Evolutionary conservation across 106 monocot species (phyloP).

Genomic region (Dendrobium officinale): DNA sequence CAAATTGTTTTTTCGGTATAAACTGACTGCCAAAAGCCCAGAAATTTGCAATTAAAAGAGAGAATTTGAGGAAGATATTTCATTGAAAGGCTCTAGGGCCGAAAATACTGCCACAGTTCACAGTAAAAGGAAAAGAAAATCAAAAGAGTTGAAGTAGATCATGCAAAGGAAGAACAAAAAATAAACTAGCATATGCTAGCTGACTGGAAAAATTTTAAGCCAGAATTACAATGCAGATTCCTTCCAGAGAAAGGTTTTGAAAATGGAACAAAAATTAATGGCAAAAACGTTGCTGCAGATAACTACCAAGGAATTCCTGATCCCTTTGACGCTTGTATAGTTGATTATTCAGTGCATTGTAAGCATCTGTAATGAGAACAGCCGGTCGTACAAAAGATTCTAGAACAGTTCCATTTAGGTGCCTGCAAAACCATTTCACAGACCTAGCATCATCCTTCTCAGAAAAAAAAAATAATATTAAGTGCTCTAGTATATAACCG

Average conservation of each 20-base stretch:
- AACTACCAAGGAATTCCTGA: constrained; percentile 85
- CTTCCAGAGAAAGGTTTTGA: neutral
- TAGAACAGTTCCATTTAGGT: constrained; percentile 93
- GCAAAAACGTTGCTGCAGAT: constrained; percentile 1
- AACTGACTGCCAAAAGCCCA: neutral
- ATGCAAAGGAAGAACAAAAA: neutral
- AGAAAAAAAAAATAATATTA: neutral
- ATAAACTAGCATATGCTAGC: neutral
- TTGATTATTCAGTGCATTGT: constrained; percentile 91
- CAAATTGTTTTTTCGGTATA: neutral
- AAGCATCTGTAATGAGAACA: constrained; percentile 98
- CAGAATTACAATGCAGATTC: neutral
- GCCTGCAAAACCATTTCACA: constrained; percentile 48
- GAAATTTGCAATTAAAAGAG: neutral
- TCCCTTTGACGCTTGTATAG: constrained; percentile 83
- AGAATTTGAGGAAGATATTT: neutral
- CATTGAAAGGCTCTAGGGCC: neutral
- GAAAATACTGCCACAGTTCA: neutral
- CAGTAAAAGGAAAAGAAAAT: neutral
- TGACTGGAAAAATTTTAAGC: neutral
- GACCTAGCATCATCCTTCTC: constrained; percentile 5
- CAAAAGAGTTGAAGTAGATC: neutral
- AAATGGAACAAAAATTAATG: neutral
- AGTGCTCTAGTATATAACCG: constrained; percentile 31
- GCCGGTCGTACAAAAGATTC: constrained; percentile 98